phyloP scores from a whole-genome alignment of 1,284 basidiomycete species.

The Ganoderma multipileum region DNA sequence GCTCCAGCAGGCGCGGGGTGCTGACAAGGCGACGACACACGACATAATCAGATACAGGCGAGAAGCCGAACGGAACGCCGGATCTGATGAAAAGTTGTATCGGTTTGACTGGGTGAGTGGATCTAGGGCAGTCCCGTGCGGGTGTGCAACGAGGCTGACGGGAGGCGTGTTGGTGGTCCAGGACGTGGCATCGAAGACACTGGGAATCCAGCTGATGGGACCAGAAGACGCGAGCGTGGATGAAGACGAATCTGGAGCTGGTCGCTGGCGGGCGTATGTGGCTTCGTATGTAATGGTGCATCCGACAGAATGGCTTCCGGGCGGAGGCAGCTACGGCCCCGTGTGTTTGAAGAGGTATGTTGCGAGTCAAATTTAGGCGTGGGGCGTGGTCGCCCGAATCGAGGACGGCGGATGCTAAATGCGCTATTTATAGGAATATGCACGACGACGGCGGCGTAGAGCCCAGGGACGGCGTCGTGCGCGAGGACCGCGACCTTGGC shows the following conservation, averaged over 20 bases:
- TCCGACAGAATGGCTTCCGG: constrained; percentile 72
- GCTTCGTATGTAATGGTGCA: constrained; percentile 82
- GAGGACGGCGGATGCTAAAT: constrained; percentile 27
- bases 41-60: constrained; percentile 92
- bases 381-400: constrained; percentile 24
- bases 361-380: constrained; percentile 27
- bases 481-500: constrained; percentile 47
- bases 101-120: constrained; percentile 88
- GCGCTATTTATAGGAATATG: constrained; percentile 47
- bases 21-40: constrained; percentile 59
- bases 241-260: constrained; percentile 49
- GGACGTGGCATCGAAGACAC: constrained; percentile 66
- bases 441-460: constrained; percentile 40
- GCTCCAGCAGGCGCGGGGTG: constrained; percentile 59
- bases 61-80: constrained; percentile 87
- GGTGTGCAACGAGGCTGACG: constrained; percentile 15
- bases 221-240: constrained; percentile 81
- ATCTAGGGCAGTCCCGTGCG: background rate
- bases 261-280: constrained; percentile 88
- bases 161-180: constrained; percentile 40
- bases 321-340: constrained; percentile 47
- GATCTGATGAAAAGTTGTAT: constrained; percentile 91
- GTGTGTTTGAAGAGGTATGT: constrained; percentile 41
- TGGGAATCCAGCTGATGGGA: constrained; percentile 83
- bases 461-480: constrained; percentile 38